phyloP scores from a whole-genome alignment of 371 early-diverging fungal species.

The Mycotypha africana region DNA sequence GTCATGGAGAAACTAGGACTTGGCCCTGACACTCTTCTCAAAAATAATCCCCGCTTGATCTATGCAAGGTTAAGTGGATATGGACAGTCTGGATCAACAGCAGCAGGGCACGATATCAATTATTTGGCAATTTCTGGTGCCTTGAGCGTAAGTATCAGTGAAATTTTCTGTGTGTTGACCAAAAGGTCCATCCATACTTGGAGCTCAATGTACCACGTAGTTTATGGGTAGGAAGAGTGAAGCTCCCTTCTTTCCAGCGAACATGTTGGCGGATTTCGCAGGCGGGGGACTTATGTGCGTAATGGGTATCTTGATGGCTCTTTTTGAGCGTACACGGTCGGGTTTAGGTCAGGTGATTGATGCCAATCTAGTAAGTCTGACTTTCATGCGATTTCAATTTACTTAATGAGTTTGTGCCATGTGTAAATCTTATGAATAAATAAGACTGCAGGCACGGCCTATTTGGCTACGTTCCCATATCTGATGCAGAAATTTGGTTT shows the following conservation, averaged over 20 bases:
- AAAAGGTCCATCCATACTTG: no score
- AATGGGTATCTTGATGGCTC: constrained; percentile 62
- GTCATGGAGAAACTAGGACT: constrained; percentile 68
- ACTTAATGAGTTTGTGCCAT: not conserved
- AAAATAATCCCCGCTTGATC: constrained; percentile 54
- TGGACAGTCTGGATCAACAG: constrained; percentile 59
- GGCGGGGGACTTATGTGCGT: constrained; percentile 72
- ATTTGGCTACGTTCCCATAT: constrained; percentile 50
- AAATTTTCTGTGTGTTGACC: not conserved
- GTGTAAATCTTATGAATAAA: not conserved
- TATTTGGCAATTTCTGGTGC: constrained; percentile 68
- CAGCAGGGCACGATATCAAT: constrained; percentile 79
- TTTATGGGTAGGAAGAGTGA: constrained; percentile 56
- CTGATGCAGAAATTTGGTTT: constrained; percentile 56
- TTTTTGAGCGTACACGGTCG: constrained; percentile 54
- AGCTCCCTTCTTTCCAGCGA: constrained; percentile 59
- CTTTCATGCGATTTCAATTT: constrained; percentile 6
- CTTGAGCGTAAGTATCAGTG: constrained; percentile 37
- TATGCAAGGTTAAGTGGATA: constrained; percentile 70
- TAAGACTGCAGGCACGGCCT: constrained; percentile 49
- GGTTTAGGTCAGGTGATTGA: constrained; percentile 74
- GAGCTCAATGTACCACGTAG: constrained; percentile 20
- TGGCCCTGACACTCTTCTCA: constrained; percentile 57
- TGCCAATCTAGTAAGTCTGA: constrained; percentile 54
- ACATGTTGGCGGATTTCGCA: constrained; percentile 72